These are phyloP conservation scores for Pterocarpus santalinus DNA, from an alignment of 306 rosid species.

Conservation along the genomic window DNA sequence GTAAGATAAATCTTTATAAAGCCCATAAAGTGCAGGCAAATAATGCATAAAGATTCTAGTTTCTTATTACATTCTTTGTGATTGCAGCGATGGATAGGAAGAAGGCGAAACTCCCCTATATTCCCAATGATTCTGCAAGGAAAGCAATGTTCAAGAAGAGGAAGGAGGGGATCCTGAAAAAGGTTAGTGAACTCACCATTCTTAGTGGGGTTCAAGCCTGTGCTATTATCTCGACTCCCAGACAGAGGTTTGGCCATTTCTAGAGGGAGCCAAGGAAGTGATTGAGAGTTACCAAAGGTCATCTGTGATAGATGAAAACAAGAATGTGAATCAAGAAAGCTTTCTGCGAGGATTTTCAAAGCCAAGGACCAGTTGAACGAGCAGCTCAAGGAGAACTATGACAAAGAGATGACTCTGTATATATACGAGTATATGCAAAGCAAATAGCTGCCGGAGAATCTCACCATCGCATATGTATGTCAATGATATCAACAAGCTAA, in stretches of 20 bases:
- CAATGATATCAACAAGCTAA: slow-evolving; percentile 46
- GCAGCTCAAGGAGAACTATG: slow-evolving; percentile 14
- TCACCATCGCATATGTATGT: slow-evolving; percentile 45
- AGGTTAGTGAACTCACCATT: slow-evolving; percentile 61
- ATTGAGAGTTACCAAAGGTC: slow-evolving; percentile 21
- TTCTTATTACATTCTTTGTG: neutral
- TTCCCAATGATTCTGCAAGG: slow-evolving; percentile 53
- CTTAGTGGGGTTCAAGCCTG: slow-evolving; percentile 70
- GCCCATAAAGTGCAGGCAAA: neutral
- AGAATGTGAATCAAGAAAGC: slow-evolving; percentile 50
- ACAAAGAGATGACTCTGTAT: slow-evolving; percentile 37
- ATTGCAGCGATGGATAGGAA: slow-evolving; percentile 58
- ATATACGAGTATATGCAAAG: slow-evolving; percentile 47
- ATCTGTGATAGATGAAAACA: slow-evolving; percentile 16
- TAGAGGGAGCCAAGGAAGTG: slow-evolving; percentile 25
- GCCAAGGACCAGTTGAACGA: slow-evolving; percentile 35
- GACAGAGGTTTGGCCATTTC: slow-evolving; percentile 63
- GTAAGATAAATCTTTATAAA: slow-evolving; percentile 22
- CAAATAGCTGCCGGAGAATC: slow-evolving; percentile 16
- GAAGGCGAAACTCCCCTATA: slow-evolving; percentile 62
- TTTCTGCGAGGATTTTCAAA: slow-evolving; percentile 32
- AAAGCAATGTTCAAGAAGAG: slow-evolving; percentile 71
- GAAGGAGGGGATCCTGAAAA: slow-evolving; percentile 71
- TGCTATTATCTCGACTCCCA: slow-evolving; percentile 60
- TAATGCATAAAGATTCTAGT: neutral